Base-by-base conservation (phyloP, 73 alveolate genomes). In the Effrenium voratum region DNA sequence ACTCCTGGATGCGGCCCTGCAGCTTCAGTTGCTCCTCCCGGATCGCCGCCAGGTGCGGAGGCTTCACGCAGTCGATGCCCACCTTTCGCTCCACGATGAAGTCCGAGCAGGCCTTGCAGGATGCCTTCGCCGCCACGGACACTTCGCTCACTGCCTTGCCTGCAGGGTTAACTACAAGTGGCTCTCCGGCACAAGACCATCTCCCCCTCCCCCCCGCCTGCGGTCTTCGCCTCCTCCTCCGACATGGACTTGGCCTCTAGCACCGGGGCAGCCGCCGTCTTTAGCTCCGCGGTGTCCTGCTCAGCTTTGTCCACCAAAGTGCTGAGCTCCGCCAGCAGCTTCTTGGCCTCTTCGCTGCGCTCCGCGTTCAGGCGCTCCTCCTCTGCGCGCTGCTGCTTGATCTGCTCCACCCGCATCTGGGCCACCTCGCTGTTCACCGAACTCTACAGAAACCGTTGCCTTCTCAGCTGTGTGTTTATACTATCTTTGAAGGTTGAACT, bases 21-120 rank as follows among this genome's bases (percentile, higher is more conserved):
- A 92, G 72, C 98, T 92, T 92, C 40, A 92, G 60, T 81, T 75
- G 98, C 63, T 90, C 97, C 63, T 90, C 97, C 73, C 97, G 87
- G 22, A 90, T 38, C 50, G 82, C 75, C 4, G 97, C 97, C 41
- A 90, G 45, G 73, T 63, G 36, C 12, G 97, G 97, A 28, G 97
- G 88, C 97, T 90, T 90, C 88, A 90, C 97, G 16, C 44, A 50
- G 36, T 90, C 97, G 55, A 90, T 90, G 88, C 80, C 45, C 66
- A 40, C 47, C 24, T 76, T 32, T 13, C 97, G 97, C 63, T 90
- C 97, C 66, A 90, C 97, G 76, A 90, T 66, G 75, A 90, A 90
- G 57, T 47, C 83, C n/a, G 97, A 90, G 59, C 97, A 90, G 41
- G 66, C 87, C 46, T 90, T 90, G 97, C 97, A 90, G 28, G 97